These are phyloP conservation scores for Trametes pubescens DNA, from an alignment of 1,284 basidiomycete species.

Conservation along the genomic window DNA sequence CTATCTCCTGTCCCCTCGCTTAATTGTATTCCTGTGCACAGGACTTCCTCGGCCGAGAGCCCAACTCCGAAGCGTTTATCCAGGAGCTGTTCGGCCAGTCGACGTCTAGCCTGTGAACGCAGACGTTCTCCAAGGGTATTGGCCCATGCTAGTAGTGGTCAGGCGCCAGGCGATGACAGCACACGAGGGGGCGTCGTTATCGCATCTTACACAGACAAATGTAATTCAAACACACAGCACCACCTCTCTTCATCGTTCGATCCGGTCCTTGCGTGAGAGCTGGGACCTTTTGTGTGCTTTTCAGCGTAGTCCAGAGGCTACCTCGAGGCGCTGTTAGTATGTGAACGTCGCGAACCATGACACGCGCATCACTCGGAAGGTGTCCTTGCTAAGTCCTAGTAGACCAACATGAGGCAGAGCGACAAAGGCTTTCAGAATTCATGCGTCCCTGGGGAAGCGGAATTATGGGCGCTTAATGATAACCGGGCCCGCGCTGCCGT, in stretches of 20 bases:
- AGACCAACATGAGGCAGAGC: background rate
- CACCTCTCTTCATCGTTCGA: too few species aligned
- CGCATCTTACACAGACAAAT: background rate
- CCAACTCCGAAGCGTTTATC: constrained; percentile 82
- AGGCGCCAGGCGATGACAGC: background rate
- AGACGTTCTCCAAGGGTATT: background rate
- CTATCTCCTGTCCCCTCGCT: background rate
- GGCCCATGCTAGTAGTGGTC: background rate
- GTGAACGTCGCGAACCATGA: too few species aligned
- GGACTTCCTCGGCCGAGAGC: constrained; percentile 80
- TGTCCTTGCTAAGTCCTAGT: background rate
- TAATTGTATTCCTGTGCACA: constrained; percentile 30
- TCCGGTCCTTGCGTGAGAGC: too few species aligned
- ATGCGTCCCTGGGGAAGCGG: background rate
- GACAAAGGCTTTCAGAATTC: background rate
- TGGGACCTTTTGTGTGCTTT: too few species aligned
- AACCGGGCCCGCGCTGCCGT: background rate
- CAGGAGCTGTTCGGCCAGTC: constrained; percentile 62
- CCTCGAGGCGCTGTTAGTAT: too few species aligned
- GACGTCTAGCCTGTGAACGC: constrained; percentile 9
- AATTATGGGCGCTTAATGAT: constrained; percentile 5
- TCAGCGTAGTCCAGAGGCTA: too few species aligned
- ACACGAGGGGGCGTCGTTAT: background rate
- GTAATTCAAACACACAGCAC: too few species aligned
- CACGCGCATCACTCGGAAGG: too few species aligned